Evolutionary conservation across 805 yeast genomes (phyloP), one percentile per base, ranked within the genome.

Genomic region (Yarrowia hollandica): DNA sequence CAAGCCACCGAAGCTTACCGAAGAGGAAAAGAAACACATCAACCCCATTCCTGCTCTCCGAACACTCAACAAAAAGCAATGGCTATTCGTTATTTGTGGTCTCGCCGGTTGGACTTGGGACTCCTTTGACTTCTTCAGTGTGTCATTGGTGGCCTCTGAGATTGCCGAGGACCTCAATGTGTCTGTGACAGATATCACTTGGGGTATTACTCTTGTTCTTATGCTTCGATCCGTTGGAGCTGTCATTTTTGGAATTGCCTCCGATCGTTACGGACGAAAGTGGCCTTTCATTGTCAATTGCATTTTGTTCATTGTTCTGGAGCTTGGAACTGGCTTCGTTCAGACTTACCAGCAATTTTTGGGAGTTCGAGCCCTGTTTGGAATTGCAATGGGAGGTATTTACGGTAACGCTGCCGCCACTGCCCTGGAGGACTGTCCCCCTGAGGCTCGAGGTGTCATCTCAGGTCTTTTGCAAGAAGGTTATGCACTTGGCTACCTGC

Each of bases 321-420:
- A 41, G 33, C 23, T 41, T 2, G 48, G 48, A 26, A 41, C 48
- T 1, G 48, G 48, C 18, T 41, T 41, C 12, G 48, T 41, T 10
- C 48, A 80, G 61, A 83, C 85, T 1, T 83, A 77, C 66, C 56
- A 69, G 54, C 84, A 82, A 68, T 85, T 85, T 64, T 66, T 83
- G 42, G 87, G 78, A 2, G 81, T 82, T 2, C 75, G 90, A 50
- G 84, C 88, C 4, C 63, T 84, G 15, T 85, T 82, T 67, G 90
- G 91, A 42, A 72, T 84, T 52, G 80, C 83, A 38, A 83, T 85
- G 88, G 90, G 90, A 37, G 89, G 89, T 60, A 72, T 83, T 52
- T 85, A 78, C 67, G 88, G 88, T 42, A 79, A 82, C 61, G 80
- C 84, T 34, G 79, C 85, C 23, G 85, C 86, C 8, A 81, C 84